Percentiles rank a stretch among this genome's conserved stretches.
phyloP scores from a whole-genome alignment of 306 rosid species.

The Dalbergia oliveri region DNA sequence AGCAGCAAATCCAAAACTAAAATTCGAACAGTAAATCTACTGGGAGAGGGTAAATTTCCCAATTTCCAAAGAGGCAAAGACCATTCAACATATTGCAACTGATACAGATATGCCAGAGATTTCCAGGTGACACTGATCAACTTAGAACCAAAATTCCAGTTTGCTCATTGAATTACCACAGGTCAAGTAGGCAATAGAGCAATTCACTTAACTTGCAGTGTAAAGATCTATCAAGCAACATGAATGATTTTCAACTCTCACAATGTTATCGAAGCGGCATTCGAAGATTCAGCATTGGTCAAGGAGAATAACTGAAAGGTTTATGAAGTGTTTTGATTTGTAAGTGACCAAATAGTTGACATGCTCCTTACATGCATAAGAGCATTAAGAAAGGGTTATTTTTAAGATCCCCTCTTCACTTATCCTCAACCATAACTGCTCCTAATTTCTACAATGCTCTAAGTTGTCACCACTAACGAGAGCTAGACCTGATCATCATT shows the following conservation, averaged over 20 bases:
- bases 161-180: constrained; percentile 30
- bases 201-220: not conserved
- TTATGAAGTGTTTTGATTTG: not conserved
- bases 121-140: not conserved
- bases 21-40: constrained; percentile 20
- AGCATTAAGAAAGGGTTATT: constrained; percentile 18
- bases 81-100: constrained; percentile 30
- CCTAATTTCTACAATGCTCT: constrained; percentile 1
- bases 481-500: constrained; percentile 2
- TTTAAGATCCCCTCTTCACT: constrained; percentile 18
- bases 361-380: not conserved
- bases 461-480: constrained; percentile 2
- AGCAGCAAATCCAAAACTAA: constrained; percentile 13
- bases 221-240: constrained; percentile 16
- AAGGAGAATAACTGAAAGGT: constrained; percentile 6
- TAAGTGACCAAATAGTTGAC: constrained; percentile 10
- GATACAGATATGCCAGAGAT: constrained; percentile 28
- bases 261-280: constrained; percentile 4
- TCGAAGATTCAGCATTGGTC: not conserved
- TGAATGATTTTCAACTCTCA: constrained; percentile 18
- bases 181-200: not conserved
- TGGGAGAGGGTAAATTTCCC: not conserved
- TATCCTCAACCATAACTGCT: not conserved
- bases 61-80: not conserved
- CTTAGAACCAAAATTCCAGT: constrained; percentile 20